Percentiles rank a stretch among this genome's conserved stretches.
phyloP scores from a whole-genome alignment of 2,329 filamentous ascomycete genomes.

The Ceratocystiopsis sp. region DNA sequence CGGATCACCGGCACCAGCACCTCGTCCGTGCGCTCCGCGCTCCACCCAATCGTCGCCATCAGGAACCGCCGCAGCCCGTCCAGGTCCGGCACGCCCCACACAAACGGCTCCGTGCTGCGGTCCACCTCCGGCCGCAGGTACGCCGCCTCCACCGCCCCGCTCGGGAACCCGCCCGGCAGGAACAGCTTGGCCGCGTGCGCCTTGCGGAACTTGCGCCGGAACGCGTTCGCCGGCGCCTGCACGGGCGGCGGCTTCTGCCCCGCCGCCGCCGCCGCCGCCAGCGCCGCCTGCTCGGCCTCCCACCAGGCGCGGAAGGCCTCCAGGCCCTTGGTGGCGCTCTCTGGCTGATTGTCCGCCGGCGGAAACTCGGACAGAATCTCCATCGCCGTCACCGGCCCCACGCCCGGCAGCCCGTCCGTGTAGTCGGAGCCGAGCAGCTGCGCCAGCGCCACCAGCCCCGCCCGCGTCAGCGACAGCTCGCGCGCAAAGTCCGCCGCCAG shows the following conservation, averaged over 20 bases:
- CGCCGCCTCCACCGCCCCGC: constrained; percentile 58
- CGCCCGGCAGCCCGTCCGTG: constrained; percentile 75
- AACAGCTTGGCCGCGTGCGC: constrained; percentile 71
- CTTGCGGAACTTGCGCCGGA: constrained; percentile 75
- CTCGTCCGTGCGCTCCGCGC: constrained; percentile 80
- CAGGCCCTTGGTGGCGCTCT: constrained; percentile 40
- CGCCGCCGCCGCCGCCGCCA: no score
- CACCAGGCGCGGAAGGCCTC: constrained; percentile 79
- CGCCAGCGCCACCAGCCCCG: constrained; percentile 75
- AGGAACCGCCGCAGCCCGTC: constrained; percentile 70
- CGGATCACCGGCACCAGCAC: constrained; percentile 87
- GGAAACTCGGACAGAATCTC: constrained; percentile 89
- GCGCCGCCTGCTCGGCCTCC: constrained; percentile 52
- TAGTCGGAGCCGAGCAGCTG: constrained; percentile 91
- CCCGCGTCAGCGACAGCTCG: constrained; percentile 73
- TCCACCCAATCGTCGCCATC: constrained; percentile 88
- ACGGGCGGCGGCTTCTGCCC: no score
- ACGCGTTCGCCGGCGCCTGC: constrained; percentile 29
- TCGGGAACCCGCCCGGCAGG: constrained; percentile 65
- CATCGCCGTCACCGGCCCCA: constrained; percentile 85
- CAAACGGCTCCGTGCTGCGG: constrained; percentile 56
- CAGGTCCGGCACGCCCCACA: constrained; percentile 91
- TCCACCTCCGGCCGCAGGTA: constrained; percentile 84
- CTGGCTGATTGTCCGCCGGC: no score
- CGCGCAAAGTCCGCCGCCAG: constrained; percentile 67